Percentiles rank a stretch among this genome's conserved stretches.
Evolutionary conservation across 768 basidiomycete genomes (phyloP).

Genomic region (Tricholoma sp.): DNA sequence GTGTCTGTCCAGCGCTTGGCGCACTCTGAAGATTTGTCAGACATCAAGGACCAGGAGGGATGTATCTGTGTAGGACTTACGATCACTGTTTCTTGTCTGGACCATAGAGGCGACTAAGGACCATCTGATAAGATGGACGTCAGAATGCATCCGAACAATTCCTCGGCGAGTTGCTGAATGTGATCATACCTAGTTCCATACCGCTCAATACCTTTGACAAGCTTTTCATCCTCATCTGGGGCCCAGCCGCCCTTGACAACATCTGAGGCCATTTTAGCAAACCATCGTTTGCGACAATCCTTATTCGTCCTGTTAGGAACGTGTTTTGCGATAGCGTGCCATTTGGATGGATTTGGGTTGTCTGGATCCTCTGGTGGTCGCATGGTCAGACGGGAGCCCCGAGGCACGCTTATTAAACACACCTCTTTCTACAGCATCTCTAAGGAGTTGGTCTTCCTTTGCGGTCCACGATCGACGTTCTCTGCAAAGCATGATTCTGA

Average conservation of each 20-base stretch:
- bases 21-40: conserved; percentile 36
- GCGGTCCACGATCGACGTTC: conserved; percentile 50
- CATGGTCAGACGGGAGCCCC: conserved; percentile 11
- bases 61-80: conserved; percentile 29
- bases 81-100: conserved; percentile 53
- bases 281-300: conserved; percentile 61
- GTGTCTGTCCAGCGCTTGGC: conserved; percentile 62
- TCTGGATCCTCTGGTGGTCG: conserved; percentile 46
- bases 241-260: conserved; percentile 61
- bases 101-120: conserved; percentile 55
- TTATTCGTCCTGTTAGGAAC: conserved; percentile 60
- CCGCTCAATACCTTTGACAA: conserved; percentile 50
- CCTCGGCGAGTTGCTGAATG: not conserved
- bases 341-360: conserved; percentile 52
- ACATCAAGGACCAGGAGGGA: conserved; percentile 3
- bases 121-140: conserved; percentile 32
- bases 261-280: conserved; percentile 59
- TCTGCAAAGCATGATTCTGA: conserved; percentile 32
- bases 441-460: conserved; percentile 48
- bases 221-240: conserved; percentile 53
- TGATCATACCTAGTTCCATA: conserved; percentile 47
- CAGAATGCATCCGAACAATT: not conserved
- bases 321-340: conserved; percentile 60
- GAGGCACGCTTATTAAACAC: not conserved
- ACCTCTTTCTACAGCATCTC: conserved; percentile 48